Evolutionary conservation across 2,329 filamentous ascomycete genomes (phyloP), one percentile per base, ranked within the genome.

Genomic region (Chrysoporthe puriensis): DNA sequence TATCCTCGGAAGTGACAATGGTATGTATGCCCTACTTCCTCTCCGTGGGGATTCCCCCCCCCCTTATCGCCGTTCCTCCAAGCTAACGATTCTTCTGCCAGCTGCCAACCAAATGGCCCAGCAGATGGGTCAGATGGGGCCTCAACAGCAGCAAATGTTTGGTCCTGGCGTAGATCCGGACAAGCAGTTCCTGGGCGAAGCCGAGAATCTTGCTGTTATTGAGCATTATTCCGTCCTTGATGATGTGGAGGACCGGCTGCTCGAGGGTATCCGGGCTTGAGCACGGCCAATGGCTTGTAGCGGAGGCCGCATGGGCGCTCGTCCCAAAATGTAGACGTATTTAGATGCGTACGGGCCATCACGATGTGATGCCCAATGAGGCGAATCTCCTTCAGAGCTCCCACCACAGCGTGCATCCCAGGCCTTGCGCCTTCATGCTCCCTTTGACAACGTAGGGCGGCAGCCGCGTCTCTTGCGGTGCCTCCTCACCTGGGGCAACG

Each of bases 221-320:
- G 94, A 97, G 78, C 95, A 98, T 79, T 92, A 93, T 77, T 97
- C 92, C 74, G 93, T 97, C 71, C 82, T 98, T 68, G 92, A 97
- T 74, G 91, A 91, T 21, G 90, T 97, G 67, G 94, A 97, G 82
- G 88, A 94, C 76, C 88, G 96, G 76, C 82, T 99, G 68, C 81
- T 98, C 74, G 84, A 84, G 76, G 80, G 81, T 79, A 78, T 81
- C 76, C 79, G 76, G 71, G 76, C 75, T 71, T 81, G 81, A 75
- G 70, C 73, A 75, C 72, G 70, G 63, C 44, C 32, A 42, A 14
- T 42, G 11, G n/a, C 16, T 59, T 21, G 26, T 57, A 32, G 43
- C 40, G 14, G 26, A 44, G 36, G 26, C 42, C 26, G 14, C 5
- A 34, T 7, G n/a, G 48, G 16, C 50, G 26, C 43, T 43, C 50